Percentiles rank a stretch among this genome's conserved stretches.
Evolutionary conservation across 768 basidiomycete species (phyloP).

Genomic region (Kwoniella botswanensis): DNA sequence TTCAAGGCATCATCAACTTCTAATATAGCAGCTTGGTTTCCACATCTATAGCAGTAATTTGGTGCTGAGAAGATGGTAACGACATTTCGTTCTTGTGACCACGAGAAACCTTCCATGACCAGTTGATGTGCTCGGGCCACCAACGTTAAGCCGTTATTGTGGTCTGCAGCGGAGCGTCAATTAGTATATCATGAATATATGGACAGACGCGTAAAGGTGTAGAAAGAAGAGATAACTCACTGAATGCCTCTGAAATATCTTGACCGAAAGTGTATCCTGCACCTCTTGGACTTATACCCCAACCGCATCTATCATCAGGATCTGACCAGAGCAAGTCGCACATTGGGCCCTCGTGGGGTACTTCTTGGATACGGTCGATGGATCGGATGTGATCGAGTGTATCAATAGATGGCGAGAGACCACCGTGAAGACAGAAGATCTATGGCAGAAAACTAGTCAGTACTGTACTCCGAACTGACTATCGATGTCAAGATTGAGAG

Average conservation of each 20-base stretch:
- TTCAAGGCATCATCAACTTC: slow-evolving; percentile 79
- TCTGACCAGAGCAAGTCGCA: slow-evolving; percentile 99
- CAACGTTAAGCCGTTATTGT: slow-evolving; percentile 96
- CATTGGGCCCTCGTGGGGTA: slow-evolving; percentile 99
- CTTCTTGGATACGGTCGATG: slow-evolving; percentile 98
- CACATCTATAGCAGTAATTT: slow-evolving; percentile 99
- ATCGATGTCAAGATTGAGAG: not conserved
- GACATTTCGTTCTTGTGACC: slow-evolving; percentile 98
- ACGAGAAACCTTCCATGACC: slow-evolving; percentile 66
- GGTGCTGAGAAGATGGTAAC: slow-evolving; percentile 99
- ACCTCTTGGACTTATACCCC: slow-evolving; percentile 98
- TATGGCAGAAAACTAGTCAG: slow-evolving; percentile 54
- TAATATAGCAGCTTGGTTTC: slow-evolving; percentile 99
- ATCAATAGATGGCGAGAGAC: slow-evolving; percentile 97
- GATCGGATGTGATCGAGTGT: slow-evolving; percentile 98
- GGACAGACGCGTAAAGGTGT: not conserved
- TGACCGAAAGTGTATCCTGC: slow-evolving; percentile 99
- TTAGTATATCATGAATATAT: not conserved
- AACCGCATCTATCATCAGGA: slow-evolving; percentile 97
- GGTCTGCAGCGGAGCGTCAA: slow-evolving; percentile 61
- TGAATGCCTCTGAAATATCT: slow-evolving; percentile 98
- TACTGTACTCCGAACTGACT: not conserved
- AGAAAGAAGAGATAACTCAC: slow-evolving; percentile 37
- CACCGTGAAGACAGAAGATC: slow-evolving; percentile 99
- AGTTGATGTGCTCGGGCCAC: slow-evolving; percentile 97